These are phyloP conservation scores for Chaetomium strumarium DNA, from an alignment of 2,329 filamentous ascomycete species.

Conservation along the genomic window DNA sequence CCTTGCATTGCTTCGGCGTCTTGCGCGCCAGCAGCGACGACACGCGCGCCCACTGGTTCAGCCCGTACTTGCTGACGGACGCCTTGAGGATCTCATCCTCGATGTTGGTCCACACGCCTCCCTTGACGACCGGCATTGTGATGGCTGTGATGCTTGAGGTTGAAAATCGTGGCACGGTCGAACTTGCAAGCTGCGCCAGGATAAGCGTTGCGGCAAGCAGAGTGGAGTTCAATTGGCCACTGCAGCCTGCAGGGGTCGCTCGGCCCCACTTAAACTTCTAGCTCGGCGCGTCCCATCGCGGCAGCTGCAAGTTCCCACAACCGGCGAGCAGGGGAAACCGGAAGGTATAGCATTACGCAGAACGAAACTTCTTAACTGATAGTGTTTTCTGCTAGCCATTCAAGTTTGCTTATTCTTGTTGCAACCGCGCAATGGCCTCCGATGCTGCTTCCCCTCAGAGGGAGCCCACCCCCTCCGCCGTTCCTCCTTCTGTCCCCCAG, in stretches of 20 bases:
- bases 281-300: slow-evolving; percentile 2
- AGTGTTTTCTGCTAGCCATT: background rate
- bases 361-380: background rate
- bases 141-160: background rate
- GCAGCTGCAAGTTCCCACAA: no score
- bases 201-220: slow-evolving; percentile 4
- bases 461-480: slow-evolving; percentile 21
- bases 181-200: background rate
- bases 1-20: slow-evolving; percentile 98
- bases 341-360: background rate
- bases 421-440: slow-evolving; percentile 22
- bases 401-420: background rate
- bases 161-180: slow-evolving; percentile 9
- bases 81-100: slow-evolving; percentile 97
- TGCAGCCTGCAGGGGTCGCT: no score
- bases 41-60: slow-evolving; percentile 97
- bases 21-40: slow-evolving; percentile 95
- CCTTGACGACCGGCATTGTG: slow-evolving; percentile 65
- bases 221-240: slow-evolving; percentile 2
- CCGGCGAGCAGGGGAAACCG: no score
- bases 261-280: slow-evolving; percentile 1
- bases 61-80: slow-evolving; percentile 86
- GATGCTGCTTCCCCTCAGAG: slow-evolving; percentile 21
- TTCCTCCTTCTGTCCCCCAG: slow-evolving; percentile 50
- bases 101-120: slow-evolving; percentile 70